Evolutionary conservation across 2,329 filamentous ascomycete genomes (phyloP), one percentile per base, ranked within the genome.

Genomic region (Tolypocladium endophyticum): DNA sequence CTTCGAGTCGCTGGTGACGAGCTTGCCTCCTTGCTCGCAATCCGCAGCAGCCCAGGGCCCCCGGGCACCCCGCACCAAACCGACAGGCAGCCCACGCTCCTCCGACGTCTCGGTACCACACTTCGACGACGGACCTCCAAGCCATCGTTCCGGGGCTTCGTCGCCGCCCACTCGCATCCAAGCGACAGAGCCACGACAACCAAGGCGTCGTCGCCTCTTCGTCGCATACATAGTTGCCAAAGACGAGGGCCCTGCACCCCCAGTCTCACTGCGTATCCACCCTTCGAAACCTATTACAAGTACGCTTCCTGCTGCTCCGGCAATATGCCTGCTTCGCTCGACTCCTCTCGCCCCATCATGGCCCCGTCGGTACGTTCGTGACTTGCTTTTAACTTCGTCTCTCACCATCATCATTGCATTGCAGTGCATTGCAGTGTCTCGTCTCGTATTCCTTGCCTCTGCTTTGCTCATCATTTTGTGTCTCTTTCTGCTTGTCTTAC

Each of bases 341-440:
- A 85, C 59, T 85, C 82, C 53, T 77, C 81, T 58, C 81, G 82
- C 70, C 82, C 82, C 67, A 85, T 85, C 71, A 84, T 85, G 82
- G 81, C 81, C 61, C 79, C 81, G 55, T 85, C 82, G 68, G 82
- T 85, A 82, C 59, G 82, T 82, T 62, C 62, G 16, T 60, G 59
- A 23, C 59, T 58, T 58, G 56, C 54, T 57, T 55, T 58, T 55
- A 36, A 60, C 56, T 63, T 55, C 50, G 55, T 58, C 59, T 58
- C 39, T 33, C 53, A 52, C 58, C 59, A 53, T 60, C 56, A 28
- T 47, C 38, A 53, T 60, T 55, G 50, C 56, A 57, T 61, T 57
- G 45, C 56, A 57, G 61, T 57, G 45, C 16, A 58, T 61, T 58
- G 25, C 16, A 1, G 20, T 53, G 50, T 53, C 50, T 53, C 57